A percentile compares a stretch with the other conserved stretches of the same genome.
Evolutionary conservation across 2,329 filamentous ascomycete genomes (phyloP).

Genomic region (Coniochaeta ligniaria): DNA sequence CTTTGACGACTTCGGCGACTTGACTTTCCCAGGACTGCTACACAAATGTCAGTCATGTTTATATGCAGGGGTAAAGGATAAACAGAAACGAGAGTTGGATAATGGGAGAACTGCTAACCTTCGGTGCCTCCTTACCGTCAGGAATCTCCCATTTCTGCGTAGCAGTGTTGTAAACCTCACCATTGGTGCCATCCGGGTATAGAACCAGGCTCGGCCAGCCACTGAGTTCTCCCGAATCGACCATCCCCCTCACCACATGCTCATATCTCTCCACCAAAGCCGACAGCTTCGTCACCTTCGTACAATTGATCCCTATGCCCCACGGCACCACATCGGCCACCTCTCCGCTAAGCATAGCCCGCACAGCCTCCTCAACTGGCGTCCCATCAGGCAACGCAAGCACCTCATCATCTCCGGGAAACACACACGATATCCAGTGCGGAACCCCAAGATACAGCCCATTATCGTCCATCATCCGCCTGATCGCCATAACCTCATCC

Average conservation of each 20-base stretch:
- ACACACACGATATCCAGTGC: slow-evolving; percentile 59
- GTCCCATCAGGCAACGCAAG: slow-evolving; percentile 47
- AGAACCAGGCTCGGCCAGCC: slow-evolving; percentile 50
- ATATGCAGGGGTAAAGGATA: neutral
- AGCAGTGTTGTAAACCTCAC: slow-evolving; percentile 58
- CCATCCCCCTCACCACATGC: slow-evolving; percentile 31
- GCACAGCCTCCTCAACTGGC: slow-evolving; percentile 30
- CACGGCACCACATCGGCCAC: slow-evolving; percentile 32
- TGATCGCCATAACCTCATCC: slow-evolving; percentile 54
- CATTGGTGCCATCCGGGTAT: slow-evolving; percentile 64
- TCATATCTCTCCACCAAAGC: slow-evolving; percentile 48
- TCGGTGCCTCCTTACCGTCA: slow-evolving; percentile 14
- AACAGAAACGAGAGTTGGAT: neutral
- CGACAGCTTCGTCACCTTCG: slow-evolving; percentile 55
- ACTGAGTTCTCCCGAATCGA: slow-evolving; percentile 22
- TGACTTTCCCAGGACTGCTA: slow-evolving; percentile 37
- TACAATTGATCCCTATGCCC: slow-evolving; percentile 64
- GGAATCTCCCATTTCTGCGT: slow-evolving; percentile 52
- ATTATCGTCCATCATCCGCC: slow-evolving; percentile 29
- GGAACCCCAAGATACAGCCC: slow-evolving; percentile 13
- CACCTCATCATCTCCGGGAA: slow-evolving; percentile 42
- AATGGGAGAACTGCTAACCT: slow-evolving; percentile 15
- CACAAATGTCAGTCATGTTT: neutral
- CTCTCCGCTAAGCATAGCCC: slow-evolving; percentile 25
- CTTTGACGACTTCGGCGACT: slow-evolving; percentile 31